Base-by-base conservation (phyloP, 148 eudicot genomes). In the Cornus suecica region DNA sequence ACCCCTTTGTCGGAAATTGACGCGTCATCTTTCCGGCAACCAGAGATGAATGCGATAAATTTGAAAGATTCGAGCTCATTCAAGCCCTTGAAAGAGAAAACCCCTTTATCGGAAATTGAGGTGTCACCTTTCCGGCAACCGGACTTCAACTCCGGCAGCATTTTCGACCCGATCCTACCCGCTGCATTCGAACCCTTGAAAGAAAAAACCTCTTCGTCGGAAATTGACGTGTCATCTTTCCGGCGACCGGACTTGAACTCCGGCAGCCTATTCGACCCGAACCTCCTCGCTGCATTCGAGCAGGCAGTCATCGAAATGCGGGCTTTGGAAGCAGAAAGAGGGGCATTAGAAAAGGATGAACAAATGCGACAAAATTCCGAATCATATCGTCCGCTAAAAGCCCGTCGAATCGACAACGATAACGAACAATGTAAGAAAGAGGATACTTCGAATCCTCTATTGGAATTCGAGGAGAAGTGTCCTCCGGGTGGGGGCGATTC, bases 231-330 rank as follows among this genome's bases (percentile, higher is more conserved):
- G 3, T 71, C 69, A 5, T 70, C 79, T 22, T 92, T 91, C 70
- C 77, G 90, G 83, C 75, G 83, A 41, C 94, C 97, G 24, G 97
- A 86, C 64, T 79, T 90, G 87, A 76, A 90, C 45, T 91, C 95
- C 7, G 62, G 77, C 22, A 85, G 83, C 61, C 86, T 92, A 73
- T 94, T 92, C 23, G 97, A 94, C 32, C 97, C 98, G 0, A 87
- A 87, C 5, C 90, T 94, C 20, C 82, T 92, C 0, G 89, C 79
- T 0, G 97, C 90, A 0, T 94, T 94, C 60, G 79, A 82, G 68
- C 79, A 86, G 68, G 93, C 94, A 3, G 92, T 94, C 5, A 78
- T 72, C 62, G 89, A 84, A 69, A 74, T 80, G 11, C 88, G 80
- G 69, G 82, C 79, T 10, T 76, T 74, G 60, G 95, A 84, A 80